These are phyloP conservation scores for Globisporangium cystogenes DNA, from an alignment of 352 stramenopile species.

Conservation along the genomic window DNA sequence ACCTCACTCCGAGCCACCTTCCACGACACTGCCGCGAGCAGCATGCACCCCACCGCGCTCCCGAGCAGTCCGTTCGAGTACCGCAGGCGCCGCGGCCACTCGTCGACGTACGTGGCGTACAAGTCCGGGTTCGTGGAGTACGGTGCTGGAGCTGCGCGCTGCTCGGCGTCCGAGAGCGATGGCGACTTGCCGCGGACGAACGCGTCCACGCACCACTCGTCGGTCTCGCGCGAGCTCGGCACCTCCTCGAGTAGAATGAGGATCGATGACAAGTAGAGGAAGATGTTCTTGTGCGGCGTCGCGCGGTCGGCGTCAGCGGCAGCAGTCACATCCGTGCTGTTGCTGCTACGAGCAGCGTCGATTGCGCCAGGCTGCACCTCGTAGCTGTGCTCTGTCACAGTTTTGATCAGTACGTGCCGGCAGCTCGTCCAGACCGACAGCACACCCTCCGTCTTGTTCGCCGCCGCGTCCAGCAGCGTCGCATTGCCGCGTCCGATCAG, in stretches of 20 bases:
- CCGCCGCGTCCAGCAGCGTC: background rate
- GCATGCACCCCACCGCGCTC: background rate
- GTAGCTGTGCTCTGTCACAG: background rate
- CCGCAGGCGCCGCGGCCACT: background rate
- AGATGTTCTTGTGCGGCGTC: too few species aligned
- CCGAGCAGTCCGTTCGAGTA: background rate
- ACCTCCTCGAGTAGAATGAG: too few species aligned
- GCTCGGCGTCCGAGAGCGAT: background rate
- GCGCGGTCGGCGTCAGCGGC: too few species aligned
- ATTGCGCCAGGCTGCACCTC: too few species aligned
- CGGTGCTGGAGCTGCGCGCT: background rate
- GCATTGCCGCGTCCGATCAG: conserved; percentile 1
- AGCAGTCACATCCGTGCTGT: too few species aligned
- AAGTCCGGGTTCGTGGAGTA: background rate
- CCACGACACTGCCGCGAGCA: background rate
- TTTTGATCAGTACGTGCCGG: background rate
- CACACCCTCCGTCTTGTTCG: background rate
- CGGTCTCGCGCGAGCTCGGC: background rate
- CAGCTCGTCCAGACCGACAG: conserved; percentile 1
- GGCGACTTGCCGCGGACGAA: background rate
- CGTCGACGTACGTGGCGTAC: background rate
- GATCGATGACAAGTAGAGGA: too few species aligned
- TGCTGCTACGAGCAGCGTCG: too few species aligned
- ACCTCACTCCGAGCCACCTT: too few species aligned
- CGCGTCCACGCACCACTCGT: background rate